Conservation (phyloP, 1,139 yeast species). For the Kurtzmaniella quercitrusa region DNA sequence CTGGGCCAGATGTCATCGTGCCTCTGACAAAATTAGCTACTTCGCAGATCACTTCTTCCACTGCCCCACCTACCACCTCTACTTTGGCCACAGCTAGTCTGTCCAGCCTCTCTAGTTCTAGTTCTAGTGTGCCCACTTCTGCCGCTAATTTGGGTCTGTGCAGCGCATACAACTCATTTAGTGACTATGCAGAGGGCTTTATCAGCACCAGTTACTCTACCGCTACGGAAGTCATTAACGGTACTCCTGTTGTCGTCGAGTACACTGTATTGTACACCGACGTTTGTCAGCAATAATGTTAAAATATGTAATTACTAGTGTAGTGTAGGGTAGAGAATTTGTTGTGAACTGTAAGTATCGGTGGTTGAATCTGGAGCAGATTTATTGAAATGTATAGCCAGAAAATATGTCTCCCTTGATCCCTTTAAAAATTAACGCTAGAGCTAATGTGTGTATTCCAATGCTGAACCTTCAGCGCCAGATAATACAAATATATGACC, state of each 20-base stretch:
- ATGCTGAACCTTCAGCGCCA: no score
- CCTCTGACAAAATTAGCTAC: slow-evolving; percentile 4
- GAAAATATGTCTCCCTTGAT: no score
- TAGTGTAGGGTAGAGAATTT: not conserved
- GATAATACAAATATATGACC: no score
- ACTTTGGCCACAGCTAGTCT: slow-evolving; percentile 1
- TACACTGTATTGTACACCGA: slow-evolving; percentile 29
- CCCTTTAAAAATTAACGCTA: no score
- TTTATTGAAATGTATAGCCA: no score
- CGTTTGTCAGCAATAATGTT: slow-evolving; percentile 13
- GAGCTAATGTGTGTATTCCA: no score
- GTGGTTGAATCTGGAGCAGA: no score
- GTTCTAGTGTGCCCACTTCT: no score
- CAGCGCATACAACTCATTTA: slow-evolving; percentile 16
- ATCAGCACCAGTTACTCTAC: slow-evolving; percentile 22
- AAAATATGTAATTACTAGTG: not conserved
- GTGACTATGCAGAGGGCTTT: slow-evolving; percentile 13
- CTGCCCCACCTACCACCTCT: slow-evolving; percentile 8
- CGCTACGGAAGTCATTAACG: slow-evolving; percentile 20
- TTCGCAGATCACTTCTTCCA: slow-evolving; percentile 5
- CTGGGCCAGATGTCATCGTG: not conserved
- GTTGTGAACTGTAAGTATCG: no score
- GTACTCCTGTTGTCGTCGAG: slow-evolving; percentile 27
- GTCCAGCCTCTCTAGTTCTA: slow-evolving; percentile 6
- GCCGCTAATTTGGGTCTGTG: slow-evolving; percentile 3